Conservation (phyloP, 352 stramenopile genomes). For the Lagenidium giganteum region DNA sequence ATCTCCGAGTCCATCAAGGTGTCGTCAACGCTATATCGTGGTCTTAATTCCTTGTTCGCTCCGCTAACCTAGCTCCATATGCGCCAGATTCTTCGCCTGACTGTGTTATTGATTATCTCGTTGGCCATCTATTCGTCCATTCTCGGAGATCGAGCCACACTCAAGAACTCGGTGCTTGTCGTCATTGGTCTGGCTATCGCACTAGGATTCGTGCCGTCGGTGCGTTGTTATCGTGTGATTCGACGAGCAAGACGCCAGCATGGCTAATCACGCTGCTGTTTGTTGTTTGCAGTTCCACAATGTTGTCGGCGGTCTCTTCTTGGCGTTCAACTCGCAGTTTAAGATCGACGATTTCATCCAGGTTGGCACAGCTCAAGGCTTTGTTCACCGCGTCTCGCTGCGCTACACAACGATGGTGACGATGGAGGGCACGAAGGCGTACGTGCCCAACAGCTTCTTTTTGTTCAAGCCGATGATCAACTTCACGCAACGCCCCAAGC, state of each 20-base stretch:
- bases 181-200: constrained; percentile 82
- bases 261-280: not conserved
- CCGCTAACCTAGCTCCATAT: not conserved
- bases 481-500: constrained; percentile 79
- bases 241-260: not conserved
- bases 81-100: constrained; percentile 65
- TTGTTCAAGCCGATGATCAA: constrained; percentile 90
- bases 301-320: constrained; percentile 76
- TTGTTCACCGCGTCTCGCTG: constrained; percentile 79
- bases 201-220: constrained; percentile 79
- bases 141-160: constrained; percentile 53
- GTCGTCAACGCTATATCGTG: too few species aligned
- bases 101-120: constrained; percentile 68
- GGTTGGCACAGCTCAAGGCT: constrained; percentile 65
- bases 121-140: constrained; percentile 85
- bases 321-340: constrained; percentile 88
- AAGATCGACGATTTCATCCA: constrained; percentile 87
- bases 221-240: constrained; percentile 12
- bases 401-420: constrained; percentile 82
- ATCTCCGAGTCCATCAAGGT: constrained; percentile 88
- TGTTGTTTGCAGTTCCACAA: constrained; percentile 73
- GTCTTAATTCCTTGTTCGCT: too few species aligned
- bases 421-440: constrained; percentile 75
- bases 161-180: constrained; percentile 82
- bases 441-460: constrained; percentile 86